These are phyloP conservation scores for Aspergillus baeticus DNA, from an alignment of 495 filamentous ascomycete species.

Conservation along the genomic window DNA sequence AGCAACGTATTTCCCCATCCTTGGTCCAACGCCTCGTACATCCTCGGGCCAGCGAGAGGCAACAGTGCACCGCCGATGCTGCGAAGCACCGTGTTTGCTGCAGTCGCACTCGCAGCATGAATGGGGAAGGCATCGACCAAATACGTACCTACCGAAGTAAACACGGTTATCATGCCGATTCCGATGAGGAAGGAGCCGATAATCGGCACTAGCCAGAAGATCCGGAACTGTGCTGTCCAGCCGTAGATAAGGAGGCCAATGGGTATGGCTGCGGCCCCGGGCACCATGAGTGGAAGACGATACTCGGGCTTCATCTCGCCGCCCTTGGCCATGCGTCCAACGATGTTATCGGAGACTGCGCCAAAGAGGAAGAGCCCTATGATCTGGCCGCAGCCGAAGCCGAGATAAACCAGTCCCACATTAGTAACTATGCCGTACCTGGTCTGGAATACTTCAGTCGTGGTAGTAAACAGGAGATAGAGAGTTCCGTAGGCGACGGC, in stretches of 20 bases:
- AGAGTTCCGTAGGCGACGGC: no score
- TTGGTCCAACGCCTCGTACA: conserved; percentile 59
- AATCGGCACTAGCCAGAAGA: conserved; percentile 33
- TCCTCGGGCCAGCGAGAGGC: conserved; percentile 57
- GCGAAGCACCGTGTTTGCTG: conserved; percentile 53
- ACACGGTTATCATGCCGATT: conserved; percentile 26
- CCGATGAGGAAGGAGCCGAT: conserved; percentile 24
- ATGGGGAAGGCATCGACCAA: conserved; percentile 29
- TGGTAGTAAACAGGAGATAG: no score
- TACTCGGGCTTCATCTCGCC: conserved; percentile 59
- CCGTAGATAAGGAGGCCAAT: conserved; percentile 32
- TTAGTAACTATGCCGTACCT: no score
- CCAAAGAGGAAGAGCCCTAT: no score
- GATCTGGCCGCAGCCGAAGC: no score
- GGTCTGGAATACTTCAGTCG: no score
- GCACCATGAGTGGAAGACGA: conserved; percentile 62
- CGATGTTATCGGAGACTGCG: no score
- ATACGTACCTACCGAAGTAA: conserved; percentile 31
- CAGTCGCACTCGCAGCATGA: conserved; percentile 57
- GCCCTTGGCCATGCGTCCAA: no score
- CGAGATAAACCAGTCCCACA: no score
- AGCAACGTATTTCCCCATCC: conserved; percentile 75
- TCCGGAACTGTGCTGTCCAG: conserved; percentile 22
- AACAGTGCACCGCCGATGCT: conserved; percentile 59
- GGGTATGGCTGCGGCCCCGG: conserved; percentile 44